Evolutionary conservation across 2,329 filamentous ascomycete genomes (phyloP).

Genomic region (Arthrobotrys sinensis): DNA sequence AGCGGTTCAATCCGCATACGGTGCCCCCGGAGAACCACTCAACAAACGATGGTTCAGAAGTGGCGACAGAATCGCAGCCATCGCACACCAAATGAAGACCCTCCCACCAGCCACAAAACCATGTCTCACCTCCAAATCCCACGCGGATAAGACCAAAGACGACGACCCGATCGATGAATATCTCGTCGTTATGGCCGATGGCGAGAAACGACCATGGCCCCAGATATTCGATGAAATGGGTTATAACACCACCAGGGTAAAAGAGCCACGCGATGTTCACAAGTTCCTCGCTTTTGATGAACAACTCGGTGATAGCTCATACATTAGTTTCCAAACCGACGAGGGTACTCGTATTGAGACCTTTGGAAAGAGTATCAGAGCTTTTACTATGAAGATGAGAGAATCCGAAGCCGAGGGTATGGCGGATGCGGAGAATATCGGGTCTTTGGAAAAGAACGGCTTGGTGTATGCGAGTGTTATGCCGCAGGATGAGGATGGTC

Average conservation of each 20-base stretch:
- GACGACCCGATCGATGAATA: conserved; percentile 59
- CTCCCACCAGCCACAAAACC: conserved; percentile 38
- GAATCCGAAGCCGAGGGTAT: conserved; percentile 39
- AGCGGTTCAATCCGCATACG: neutral
- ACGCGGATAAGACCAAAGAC: neutral
- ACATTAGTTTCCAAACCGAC: conserved; percentile 32
- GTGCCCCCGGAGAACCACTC: neutral
- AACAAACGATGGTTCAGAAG: conserved; percentile 1
- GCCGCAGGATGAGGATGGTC: conserved; percentile 60
- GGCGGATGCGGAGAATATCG: conserved; percentile 16
- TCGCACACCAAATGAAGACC: conserved; percentile 34
- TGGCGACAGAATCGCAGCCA: conserved; percentile 28
- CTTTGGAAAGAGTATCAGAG: conserved; percentile 62
- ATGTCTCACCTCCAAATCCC: neutral
- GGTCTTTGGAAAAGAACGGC: conserved; percentile 40
- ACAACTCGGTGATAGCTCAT: conserved; percentile 5
- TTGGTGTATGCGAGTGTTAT: conserved; percentile 39
- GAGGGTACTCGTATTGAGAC: conserved; percentile 61
- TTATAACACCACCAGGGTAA: conserved; percentile 65
- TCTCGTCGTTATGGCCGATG: conserved; percentile 62
- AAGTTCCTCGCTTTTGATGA: conserved; percentile 16
- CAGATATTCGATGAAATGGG: conserved; percentile 63
- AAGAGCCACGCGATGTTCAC: conserved; percentile 55
- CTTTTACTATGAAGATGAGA: conserved; percentile 62
- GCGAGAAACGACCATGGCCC: conserved; percentile 61